phyloP scores from a whole-genome alignment of 2,329 filamentous ascomycete species.

The Alternaria burnsii region DNA sequence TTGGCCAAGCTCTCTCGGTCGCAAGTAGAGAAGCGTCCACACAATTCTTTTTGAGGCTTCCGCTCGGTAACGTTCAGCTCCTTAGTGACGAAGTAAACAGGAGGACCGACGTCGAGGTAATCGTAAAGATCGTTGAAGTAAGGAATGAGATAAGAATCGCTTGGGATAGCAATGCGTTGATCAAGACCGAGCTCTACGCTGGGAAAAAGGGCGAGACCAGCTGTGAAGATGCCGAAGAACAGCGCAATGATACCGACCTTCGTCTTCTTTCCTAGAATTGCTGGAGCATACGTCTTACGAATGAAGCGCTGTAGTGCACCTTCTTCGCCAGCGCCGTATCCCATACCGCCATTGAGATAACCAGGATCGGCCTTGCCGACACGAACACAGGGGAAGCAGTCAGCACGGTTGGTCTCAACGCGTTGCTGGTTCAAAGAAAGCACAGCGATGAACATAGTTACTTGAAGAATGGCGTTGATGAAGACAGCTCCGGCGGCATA shows the following conservation, averaged over 20 bases:
- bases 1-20: conserved; percentile 84
- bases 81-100: conserved; percentile 93
- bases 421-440: conserved; percentile 89
- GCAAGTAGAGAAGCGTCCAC: conserved; percentile 90
- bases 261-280: conserved; percentile 78
- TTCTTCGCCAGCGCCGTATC: conserved; percentile 82
- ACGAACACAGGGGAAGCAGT: conserved; percentile 90
- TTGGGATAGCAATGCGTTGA: conserved; percentile 92
- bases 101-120: conserved; percentile 90
- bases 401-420: conserved; percentile 86
- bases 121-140: conserved; percentile 97
- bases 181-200: conserved; percentile 87
- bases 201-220: conserved; percentile 83
- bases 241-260: conserved; percentile 79
- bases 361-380: conserved; percentile 77
- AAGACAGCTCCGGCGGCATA: conserved; percentile 96
- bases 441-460: conserved; percentile 96
- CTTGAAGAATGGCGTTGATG: conserved; percentile 95
- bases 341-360: conserved; percentile 68
- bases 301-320: conserved; percentile 86
- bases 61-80: conserved; percentile 81
- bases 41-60: conserved; percentile 82
- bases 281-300: conserved; percentile 85
- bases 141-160: conserved; percentile 90
- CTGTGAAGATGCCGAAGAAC: conserved; percentile 88